These are phyloP conservation scores for Pseudogymnoascus sp. DNA, from an alignment of 2,329 filamentous ascomycete genomes.

Conservation along the genomic window DNA sequence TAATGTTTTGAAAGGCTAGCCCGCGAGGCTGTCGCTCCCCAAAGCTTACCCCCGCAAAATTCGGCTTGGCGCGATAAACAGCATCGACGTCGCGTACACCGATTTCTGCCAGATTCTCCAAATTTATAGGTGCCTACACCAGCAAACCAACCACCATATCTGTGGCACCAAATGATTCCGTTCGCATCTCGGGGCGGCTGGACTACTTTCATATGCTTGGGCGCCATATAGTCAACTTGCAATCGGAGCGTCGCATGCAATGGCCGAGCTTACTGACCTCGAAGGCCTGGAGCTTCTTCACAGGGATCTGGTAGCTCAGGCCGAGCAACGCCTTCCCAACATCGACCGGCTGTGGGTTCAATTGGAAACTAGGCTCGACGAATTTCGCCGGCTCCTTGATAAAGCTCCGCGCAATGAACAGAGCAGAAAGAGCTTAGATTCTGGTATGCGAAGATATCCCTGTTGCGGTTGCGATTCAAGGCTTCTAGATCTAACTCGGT, in stretches of 20 bases:
- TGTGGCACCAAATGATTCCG: slow-evolving; percentile 1
- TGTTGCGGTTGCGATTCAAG: slow-evolving; percentile 11
- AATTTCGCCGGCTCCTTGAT: slow-evolving; percentile 66
- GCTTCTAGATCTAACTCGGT: slow-evolving; percentile 18
- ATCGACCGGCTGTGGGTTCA: slow-evolving; percentile 60
- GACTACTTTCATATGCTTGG: slow-evolving; percentile 1
- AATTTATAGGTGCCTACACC: neutral
- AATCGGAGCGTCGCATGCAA: slow-evolving; percentile 32
- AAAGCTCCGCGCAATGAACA: slow-evolving; percentile 67
- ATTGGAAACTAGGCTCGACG: slow-evolving; percentile 59
- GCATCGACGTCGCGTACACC: slow-evolving; percentile 10
- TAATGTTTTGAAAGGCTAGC: slow-evolving; percentile 9
- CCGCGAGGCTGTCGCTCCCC: slow-evolving; percentile 3
- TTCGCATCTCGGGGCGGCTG: slow-evolving; percentile 4
- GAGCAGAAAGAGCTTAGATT: slow-evolving; percentile 64
- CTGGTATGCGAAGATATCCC: slow-evolving; percentile 44
- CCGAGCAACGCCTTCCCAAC: slow-evolving; percentile 62
- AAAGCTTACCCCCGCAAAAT: slow-evolving; percentile 6
- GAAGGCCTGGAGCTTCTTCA: slow-evolving; percentile 77
- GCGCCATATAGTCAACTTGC: slow-evolving; percentile 1
- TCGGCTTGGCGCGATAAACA: slow-evolving; percentile 10
- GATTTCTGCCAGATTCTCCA: slow-evolving; percentile 10
- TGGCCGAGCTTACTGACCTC: slow-evolving; percentile 68
- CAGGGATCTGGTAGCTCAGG: slow-evolving; percentile 71
- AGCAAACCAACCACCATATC: slow-evolving; percentile 8